A percentile compares a stretch with the other conserved stretches of the same genome.
Evolutionary conservation across 352 stramenopile species (phyloP).

Genomic region (Phytophthora quininea): DNA sequence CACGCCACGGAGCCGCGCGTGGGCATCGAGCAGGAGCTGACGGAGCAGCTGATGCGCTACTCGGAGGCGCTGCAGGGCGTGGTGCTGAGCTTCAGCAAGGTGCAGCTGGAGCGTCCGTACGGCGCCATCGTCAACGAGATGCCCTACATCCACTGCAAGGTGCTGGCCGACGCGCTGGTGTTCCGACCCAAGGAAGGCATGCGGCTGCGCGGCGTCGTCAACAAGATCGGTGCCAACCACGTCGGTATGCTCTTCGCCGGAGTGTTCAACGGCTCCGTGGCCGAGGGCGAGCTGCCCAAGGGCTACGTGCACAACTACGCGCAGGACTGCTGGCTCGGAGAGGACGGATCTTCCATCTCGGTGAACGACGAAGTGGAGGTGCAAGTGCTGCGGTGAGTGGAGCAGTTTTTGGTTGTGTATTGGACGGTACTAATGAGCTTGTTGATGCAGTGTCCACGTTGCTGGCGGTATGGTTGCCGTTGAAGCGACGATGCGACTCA

Average conservation of each 20-base stretch:
- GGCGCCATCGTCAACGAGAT: slow-evolving; percentile 86
- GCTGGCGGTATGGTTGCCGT: slow-evolving; percentile 83
- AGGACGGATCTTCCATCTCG: slow-evolving; percentile 60
- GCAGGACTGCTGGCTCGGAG: slow-evolving; percentile 71
- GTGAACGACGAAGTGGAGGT: slow-evolving; percentile 73
- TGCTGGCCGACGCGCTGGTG: slow-evolving; percentile 71
- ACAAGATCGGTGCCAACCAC: slow-evolving; percentile 90
- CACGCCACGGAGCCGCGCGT: slow-evolving; percentile 68
- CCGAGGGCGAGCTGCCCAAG: slow-evolving; percentile 72
- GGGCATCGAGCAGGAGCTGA: slow-evolving; percentile 81
- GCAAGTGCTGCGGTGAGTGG: slow-evolving; percentile 58
- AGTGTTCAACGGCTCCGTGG: slow-evolving; percentile 85
- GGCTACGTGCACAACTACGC: slow-evolving; percentile 84
- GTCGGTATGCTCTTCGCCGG: slow-evolving; percentile 83
- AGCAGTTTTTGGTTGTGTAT: neutral
- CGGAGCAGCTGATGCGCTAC: slow-evolving; percentile 79
- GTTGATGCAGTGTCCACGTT: slow-evolving; percentile 58
- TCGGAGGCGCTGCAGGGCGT: slow-evolving; percentile 77
- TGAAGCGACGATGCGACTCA: slow-evolving; percentile 71
- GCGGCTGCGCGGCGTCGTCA: slow-evolving; percentile 64
- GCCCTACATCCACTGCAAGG: slow-evolving; percentile 85
- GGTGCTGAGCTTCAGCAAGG: slow-evolving; percentile 73
- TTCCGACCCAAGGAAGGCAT: slow-evolving; percentile 76
- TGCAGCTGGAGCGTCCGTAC: slow-evolving; percentile 58
- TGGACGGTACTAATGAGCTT: neutral